phyloP scores from a whole-genome alignment of 352 stramenopile species.

The Pythium vanterpoolii region DNA sequence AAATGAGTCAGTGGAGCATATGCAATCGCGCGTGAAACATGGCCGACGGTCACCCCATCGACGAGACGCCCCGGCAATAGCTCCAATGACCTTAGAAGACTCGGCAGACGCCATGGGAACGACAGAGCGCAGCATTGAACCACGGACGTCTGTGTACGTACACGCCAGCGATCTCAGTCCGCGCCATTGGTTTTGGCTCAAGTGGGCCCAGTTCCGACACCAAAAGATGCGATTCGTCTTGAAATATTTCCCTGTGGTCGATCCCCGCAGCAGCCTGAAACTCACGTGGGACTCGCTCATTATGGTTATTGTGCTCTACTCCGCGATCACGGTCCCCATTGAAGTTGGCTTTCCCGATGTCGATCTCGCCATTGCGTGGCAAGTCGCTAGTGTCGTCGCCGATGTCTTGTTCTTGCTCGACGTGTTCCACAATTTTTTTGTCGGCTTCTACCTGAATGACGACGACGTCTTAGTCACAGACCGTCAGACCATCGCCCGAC shows the following conservation, averaged over 20 bases:
- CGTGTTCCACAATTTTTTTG: slow-evolving; percentile 68
- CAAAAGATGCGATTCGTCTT: slow-evolving; percentile 29
- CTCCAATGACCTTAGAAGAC: background rate
- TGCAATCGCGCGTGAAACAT: background rate
- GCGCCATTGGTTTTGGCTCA: slow-evolving; percentile 32
- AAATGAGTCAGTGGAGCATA: background rate
- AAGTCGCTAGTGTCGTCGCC: slow-evolving; percentile 26
- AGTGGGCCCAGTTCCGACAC: slow-evolving; percentile 37
- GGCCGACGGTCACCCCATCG: slow-evolving; percentile 5
- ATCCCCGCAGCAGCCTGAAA: slow-evolving; percentile 54
- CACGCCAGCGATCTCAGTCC: slow-evolving; percentile 24
- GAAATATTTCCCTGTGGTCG: slow-evolving; percentile 49
- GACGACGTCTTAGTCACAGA: slow-evolving; percentile 56
- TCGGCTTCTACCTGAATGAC: slow-evolving; percentile 61
- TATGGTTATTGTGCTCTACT: slow-evolving; percentile 76
- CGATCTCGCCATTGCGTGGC: slow-evolving; percentile 29
- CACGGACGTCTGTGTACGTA: slow-evolving; percentile 34
- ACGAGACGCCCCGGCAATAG: slow-evolving; percentile 9
- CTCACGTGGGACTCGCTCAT: slow-evolving; percentile 65
- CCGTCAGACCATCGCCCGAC: slow-evolving; percentile 37
- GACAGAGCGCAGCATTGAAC: slow-evolving; percentile 8
- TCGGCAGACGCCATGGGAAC: background rate
- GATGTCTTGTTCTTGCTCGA: slow-evolving; percentile 66
- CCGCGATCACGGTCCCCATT: slow-evolving; percentile 61
- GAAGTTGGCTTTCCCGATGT: slow-evolving; percentile 72